Evolutionary conservation across 139 green algal species (phyloP), one percentile per base, ranked within the genome.

Genomic region (Mychonastes homosphaera): DNA sequence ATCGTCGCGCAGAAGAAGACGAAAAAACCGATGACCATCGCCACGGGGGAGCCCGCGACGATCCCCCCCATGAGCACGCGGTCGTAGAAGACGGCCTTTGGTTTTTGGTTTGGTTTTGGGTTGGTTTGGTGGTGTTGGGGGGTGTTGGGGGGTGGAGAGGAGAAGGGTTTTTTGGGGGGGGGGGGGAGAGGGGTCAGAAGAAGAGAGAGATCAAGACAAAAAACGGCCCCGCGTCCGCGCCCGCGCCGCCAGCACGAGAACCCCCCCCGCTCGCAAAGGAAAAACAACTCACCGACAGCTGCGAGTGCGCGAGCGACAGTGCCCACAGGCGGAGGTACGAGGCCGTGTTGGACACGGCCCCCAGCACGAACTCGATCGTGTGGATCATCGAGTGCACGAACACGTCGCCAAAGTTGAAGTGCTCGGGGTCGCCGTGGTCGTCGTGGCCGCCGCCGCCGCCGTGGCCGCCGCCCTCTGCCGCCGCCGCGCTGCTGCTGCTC

Each of bases 281-380:
- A n/a, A n/a, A n/a, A n/a, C n/a, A n/a, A n/a, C n/a, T n/a, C n/a
- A 84, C 79, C 7, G 73, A 87, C 63, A 98, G 79, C 77, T 97
- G 88, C 2, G 82, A 86, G 81, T 99, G 92, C 24, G 92, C 92
- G 46, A 99, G 79, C 0, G 84, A 89, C 27, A 98, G 81, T 15
- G 92, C 92, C 92, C 92, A 98, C 53, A 98, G 80, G 26, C 92
- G 89, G 56, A 98, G 79, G 74, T 98, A 98, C n/a, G 78, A 92
- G 24, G 92, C 92, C 6, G 92, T 98, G 82, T 98, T 98, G 63
- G 82, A 94, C n/a, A 98, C 85, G 21, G 92, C 90, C 6, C 92
- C 92, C 65, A 98, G 82, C 56, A 97, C 91, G 71, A 98, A 98
- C 80, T 98, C 92, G 33, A 98, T 97, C 15, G 92, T 96, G 80